These are phyloP conservation scores for Penicillium angulare DNA, from an alignment of 495 filamentous ascomycete genomes.

Conservation along the genomic window DNA sequence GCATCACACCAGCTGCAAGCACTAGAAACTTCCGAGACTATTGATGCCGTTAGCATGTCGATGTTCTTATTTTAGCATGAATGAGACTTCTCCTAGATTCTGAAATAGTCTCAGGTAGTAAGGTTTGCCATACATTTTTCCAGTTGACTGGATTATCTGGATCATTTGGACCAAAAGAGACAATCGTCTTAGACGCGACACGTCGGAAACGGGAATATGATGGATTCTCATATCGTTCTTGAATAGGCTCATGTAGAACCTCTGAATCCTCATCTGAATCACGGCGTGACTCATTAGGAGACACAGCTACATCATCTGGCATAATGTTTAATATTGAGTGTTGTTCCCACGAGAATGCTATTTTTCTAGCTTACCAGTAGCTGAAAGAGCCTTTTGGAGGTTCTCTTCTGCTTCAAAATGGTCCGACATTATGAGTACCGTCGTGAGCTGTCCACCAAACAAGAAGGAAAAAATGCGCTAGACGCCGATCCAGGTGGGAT, in stretches of 20 bases:
- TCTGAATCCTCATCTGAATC: constrained; percentile 20
- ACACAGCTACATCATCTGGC: constrained; percentile 14
- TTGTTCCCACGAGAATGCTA: too few species aligned
- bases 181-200: constrained; percentile 36
- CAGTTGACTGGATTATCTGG: constrained; percentile 69
- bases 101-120: neutral
- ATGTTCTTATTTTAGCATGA: neutral
- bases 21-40: constrained; percentile 57
- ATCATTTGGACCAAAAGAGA: constrained; percentile 52
- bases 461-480: neutral
- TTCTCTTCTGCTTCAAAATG: constrained; percentile 21
- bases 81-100: too few species aligned
- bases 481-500: constrained; percentile 1
- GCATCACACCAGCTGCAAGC: constrained; percentile 54
- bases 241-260: constrained; percentile 27
- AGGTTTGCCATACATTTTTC: constrained; percentile 21
- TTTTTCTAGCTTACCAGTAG: constrained; percentile 16
- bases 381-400: constrained; percentile 23
- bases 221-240: constrained; percentile 29
- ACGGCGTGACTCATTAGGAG: constrained; percentile 14
- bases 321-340: neutral
- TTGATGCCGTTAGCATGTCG: constrained; percentile 3
- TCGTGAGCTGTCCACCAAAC: neutral
- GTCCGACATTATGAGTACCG: constrained; percentile 17
- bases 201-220: constrained; percentile 29